phyloP scores from a whole-genome alignment of 768 basidiomycete species.

The Podaxis rugospora region DNA sequence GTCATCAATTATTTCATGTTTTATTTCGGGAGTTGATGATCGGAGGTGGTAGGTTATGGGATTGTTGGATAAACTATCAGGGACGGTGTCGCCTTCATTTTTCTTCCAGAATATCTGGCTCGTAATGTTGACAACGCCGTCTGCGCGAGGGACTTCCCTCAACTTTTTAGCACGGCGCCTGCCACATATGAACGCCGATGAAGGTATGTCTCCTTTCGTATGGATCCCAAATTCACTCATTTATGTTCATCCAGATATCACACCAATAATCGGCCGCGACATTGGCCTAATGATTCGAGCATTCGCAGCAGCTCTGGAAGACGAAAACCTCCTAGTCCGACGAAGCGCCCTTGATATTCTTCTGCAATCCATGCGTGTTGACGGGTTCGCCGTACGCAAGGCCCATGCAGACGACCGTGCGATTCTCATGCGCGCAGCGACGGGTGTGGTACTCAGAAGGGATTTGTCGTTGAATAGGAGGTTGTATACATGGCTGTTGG shows the following conservation, averaged over 20 bases:
- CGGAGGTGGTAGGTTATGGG: constrained; percentile 56
- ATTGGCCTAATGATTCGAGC: constrained; percentile 94
- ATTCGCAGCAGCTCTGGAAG: constrained; percentile 87
- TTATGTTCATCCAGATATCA: constrained; percentile 44
- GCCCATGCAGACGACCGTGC: constrained; percentile 69
- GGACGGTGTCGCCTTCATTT: constrained; percentile 80
- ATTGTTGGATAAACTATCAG: constrained; percentile 78
- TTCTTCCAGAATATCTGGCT: constrained; percentile 97
- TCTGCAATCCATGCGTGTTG: constrained; percentile 67
- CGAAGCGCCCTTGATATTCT: constrained; percentile 83
- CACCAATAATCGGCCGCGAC: constrained; percentile 73
- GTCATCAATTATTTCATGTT: constrained; percentile 11
- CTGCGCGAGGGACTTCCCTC: constrained; percentile 79
- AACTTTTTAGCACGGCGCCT: constrained; percentile 83
- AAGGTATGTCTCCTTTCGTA: constrained; percentile 43
- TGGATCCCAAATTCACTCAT: background rate
- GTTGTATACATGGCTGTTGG: constrained; percentile 90
- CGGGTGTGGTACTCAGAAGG: constrained; percentile 84
- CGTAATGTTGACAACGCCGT: constrained; percentile 84
- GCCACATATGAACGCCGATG: constrained; percentile 62
- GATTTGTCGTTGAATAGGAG: constrained; percentile 92
- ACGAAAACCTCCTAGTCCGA: constrained; percentile 88
- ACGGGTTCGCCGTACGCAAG: constrained; percentile 65
- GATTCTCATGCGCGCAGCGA: constrained; percentile 84
- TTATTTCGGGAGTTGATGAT: background rate